Evolutionary conservation across 2,329 filamentous ascomycete genomes (phyloP).

Genomic region (Taxawa tesnikishii): DNA sequence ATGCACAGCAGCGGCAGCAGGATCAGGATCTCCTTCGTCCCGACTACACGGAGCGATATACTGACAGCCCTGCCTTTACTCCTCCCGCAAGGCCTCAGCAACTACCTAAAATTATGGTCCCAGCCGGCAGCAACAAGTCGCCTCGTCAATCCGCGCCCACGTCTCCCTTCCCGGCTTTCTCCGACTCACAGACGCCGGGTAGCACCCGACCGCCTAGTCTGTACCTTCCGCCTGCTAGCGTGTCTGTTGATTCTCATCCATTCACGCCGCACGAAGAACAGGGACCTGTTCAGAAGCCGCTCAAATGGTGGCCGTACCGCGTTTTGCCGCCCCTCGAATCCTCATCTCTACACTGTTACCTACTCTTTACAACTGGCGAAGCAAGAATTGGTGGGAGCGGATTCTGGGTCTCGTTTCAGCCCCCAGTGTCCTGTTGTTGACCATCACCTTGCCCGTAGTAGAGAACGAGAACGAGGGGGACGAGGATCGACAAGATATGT

Average conservation of each 20-base stretch:
- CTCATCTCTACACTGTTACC: constrained; percentile 71
- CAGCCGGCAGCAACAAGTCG: constrained; percentile 12
- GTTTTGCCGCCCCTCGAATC: constrained; percentile 60
- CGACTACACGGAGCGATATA: background rate
- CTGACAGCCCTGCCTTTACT: constrained; percentile 9
- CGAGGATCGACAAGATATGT: too few species aligned
- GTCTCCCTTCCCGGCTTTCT: constrained; percentile 57
- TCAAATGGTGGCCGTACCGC: constrained; percentile 72
- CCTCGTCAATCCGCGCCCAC: constrained; percentile 27
- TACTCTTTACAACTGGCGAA: constrained; percentile 67
- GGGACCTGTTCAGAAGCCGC: constrained; percentile 21
- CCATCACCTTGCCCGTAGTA: constrained; percentile 82
- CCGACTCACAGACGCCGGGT: constrained; percentile 32
- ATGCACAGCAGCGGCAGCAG: background rate
- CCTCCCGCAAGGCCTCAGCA: constrained; percentile 19
- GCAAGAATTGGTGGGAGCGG: constrained; percentile 78
- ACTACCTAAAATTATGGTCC: constrained; percentile 29
- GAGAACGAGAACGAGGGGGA: constrained; percentile 50
- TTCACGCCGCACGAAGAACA: constrained; percentile 28
- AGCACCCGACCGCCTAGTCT: constrained; percentile 43
- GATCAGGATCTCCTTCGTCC: background rate
- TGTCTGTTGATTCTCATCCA: constrained; percentile 37
- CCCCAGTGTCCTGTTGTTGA: constrained; percentile 82
- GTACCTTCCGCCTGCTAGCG: constrained; percentile 38
- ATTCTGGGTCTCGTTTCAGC: constrained; percentile 69